phyloP scores from a whole-genome alignment of 1,284 basidiomycete genomes.

The Caloboletus inedulis region DNA sequence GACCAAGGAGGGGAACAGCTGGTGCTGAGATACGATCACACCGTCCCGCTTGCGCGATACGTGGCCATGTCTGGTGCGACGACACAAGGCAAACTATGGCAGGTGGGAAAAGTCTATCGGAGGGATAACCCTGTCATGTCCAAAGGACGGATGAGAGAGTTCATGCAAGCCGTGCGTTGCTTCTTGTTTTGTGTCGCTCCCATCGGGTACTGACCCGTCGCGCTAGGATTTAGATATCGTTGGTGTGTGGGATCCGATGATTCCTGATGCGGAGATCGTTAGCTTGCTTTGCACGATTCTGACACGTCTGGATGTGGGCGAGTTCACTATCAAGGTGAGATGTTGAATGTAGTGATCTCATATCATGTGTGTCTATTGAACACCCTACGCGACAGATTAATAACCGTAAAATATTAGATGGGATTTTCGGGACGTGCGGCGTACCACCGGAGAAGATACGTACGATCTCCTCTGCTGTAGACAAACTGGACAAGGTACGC shows the following conservation, averaged over 20 bases:
- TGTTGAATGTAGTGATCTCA: not conserved
- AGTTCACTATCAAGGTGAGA: slow-evolving; percentile 88
- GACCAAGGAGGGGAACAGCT: slow-evolving; percentile 99
- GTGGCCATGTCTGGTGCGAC: slow-evolving; percentile 90
- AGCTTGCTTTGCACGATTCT: slow-evolving; percentile 83
- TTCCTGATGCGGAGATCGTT: slow-evolving; percentile 93
- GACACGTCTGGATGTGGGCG: slow-evolving; percentile 82
- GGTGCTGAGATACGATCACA: slow-evolving; percentile 93
- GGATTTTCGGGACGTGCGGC: slow-evolving; percentile 95
- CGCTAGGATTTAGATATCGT: slow-evolving; percentile 90
- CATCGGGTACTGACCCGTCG: not conserved
- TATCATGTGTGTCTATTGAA: not conserved
- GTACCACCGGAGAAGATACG: slow-evolving; percentile 91
- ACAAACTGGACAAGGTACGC: slow-evolving; percentile 94
- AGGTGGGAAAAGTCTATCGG: slow-evolving; percentile 97
- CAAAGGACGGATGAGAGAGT: slow-evolving; percentile 98
- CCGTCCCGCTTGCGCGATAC: slow-evolving; percentile 94
- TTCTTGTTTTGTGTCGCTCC: not conserved
- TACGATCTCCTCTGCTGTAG: slow-evolving; percentile 94
- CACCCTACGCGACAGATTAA: slow-evolving; percentile 60
- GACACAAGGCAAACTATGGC: slow-evolving; percentile 84
- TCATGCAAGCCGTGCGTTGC: slow-evolving; percentile 87
- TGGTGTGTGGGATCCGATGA: slow-evolving; percentile 94
- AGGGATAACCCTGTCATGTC: slow-evolving; percentile 97
- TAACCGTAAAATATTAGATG: slow-evolving; percentile 96